A percentile compares a stretch with the other conserved stretches of the same genome.
Conservation (phyloP, 371 early-diverging fungal genomes). For the Circinella umbellata region DNA sequence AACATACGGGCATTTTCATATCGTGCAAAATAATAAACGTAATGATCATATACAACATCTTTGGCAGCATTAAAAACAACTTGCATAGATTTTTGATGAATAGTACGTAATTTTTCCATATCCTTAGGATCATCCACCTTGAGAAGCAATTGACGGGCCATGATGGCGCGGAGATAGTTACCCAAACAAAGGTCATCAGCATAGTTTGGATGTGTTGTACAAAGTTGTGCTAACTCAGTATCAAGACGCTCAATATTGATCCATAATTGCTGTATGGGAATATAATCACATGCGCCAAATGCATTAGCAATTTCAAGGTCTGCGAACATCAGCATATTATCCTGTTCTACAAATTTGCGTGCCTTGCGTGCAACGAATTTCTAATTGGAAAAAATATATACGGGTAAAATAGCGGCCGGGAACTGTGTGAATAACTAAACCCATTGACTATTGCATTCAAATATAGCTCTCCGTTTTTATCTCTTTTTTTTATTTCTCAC, state of each 20-base stretch:
- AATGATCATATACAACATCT: constrained; percentile 55
- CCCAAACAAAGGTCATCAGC: constrained; percentile 70
- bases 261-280: constrained; percentile 44
- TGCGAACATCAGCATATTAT: constrained; percentile 58
- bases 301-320: constrained; percentile 69
- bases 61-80: constrained; percentile 34
- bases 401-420: no score
- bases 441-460: no score
- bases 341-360: constrained; percentile 65
- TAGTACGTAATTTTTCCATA: constrained; percentile 8
- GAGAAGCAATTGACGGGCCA: constrained; percentile 36
- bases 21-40: constrained; percentile 54
- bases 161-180: constrained; percentile 57
- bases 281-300: constrained; percentile 61
- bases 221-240: constrained; percentile 38
- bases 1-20: constrained; percentile 56
- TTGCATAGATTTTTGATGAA: constrained; percentile 29
- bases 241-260: constrained; percentile 47
- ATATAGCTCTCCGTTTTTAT: no score
- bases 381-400: constrained; percentile 9
- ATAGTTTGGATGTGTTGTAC: constrained; percentile 17
- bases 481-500: no score
- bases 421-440: no score
- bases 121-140: constrained; percentile 12
- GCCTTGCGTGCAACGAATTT: constrained; percentile 76